These are phyloP conservation scores for Kwoniella newhampshirensis DNA, from an alignment of 768 basidiomycete species.

Conservation along the genomic window DNA sequence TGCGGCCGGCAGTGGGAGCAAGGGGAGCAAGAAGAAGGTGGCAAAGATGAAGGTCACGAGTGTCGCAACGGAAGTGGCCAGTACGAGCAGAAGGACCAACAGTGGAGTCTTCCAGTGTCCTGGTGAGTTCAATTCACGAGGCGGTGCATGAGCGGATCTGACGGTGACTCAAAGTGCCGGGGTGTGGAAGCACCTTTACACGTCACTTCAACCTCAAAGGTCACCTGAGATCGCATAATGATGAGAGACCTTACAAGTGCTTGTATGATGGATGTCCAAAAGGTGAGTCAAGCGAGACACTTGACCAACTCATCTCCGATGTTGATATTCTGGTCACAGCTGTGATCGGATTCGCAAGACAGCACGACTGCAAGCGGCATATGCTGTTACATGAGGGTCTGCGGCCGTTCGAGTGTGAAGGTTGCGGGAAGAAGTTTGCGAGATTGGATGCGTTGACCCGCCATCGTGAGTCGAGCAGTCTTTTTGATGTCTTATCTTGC, in stretches of 20 bases:
- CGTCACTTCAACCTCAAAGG: conserved; percentile 91
- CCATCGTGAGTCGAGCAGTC: conserved; percentile 73
- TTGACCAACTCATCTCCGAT: too few relatives aligned
- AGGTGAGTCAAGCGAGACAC: conserved; percentile 27
- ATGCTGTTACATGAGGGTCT: conserved; percentile 92
- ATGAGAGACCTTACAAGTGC: conserved; percentile 92
- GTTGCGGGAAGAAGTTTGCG: conserved; percentile 89
- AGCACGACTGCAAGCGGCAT: conserved; percentile 95
- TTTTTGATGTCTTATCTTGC: conserved; percentile 1
- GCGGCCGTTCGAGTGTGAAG: conserved; percentile 87
- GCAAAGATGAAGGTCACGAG: conserved; percentile 86
- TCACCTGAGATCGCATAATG: conserved; percentile 91
- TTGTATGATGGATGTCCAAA: conserved; percentile 93
- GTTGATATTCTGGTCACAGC: conserved; percentile 17
- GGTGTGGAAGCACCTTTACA: conserved; percentile 86
- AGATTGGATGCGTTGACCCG: conserved; percentile 91
- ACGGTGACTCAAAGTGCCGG: conserved; percentile 64
- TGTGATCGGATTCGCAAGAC: conserved; percentile 71
- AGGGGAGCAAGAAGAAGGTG: conserved; percentile 43
- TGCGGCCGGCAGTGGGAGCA: background rate
- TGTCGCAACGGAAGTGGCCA: conserved; percentile 81
- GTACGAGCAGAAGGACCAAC: conserved; percentile 78
- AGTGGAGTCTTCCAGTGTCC: conserved; percentile 83
- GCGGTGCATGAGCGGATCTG: background rate
- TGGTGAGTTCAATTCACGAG: conserved; percentile 27